Evolutionary conservation across 2,329 filamentous ascomycete genomes (phyloP).

Genomic region (Clarireedia paspali): DNA sequence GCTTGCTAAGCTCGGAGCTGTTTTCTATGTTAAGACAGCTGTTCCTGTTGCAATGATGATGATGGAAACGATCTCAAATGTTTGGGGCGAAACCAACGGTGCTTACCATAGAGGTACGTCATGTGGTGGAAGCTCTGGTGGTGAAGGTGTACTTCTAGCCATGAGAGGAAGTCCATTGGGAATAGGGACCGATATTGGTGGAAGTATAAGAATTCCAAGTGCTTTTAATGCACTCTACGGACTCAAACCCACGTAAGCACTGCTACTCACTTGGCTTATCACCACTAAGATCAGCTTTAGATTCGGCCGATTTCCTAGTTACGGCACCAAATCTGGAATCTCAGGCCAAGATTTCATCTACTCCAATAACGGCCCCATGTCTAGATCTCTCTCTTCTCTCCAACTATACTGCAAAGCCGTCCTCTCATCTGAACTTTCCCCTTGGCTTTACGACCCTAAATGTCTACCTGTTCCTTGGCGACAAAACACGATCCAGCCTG

Average conservation of each 20-base stretch:
- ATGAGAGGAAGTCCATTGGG: slow-evolving; percentile 10
- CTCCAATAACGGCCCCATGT: slow-evolving; percentile 6
- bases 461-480: slow-evolving; percentile 19
- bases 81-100: slow-evolving; percentile 28
- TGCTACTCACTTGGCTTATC: not conserved
- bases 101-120: slow-evolving; percentile 24
- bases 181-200: slow-evolving; percentile 19
- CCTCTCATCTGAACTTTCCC: slow-evolving; percentile 23
- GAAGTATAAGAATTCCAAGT: slow-evolving; percentile 33
- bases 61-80: slow-evolving; percentile 24
- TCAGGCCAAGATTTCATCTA: slow-evolving; percentile 10
- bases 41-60: slow-evolving; percentile 42
- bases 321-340: slow-evolving; percentile 5
- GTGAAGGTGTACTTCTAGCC: slow-evolving; percentile 8
- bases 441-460: slow-evolving; percentile 30
- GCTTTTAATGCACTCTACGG: slow-evolving; percentile 33
- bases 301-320: slow-evolving; percentile 10
- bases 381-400: not conserved
- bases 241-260: slow-evolving; percentile 30
- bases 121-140: slow-evolving; percentile 25
- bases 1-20: slow-evolving; percentile 35
- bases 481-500: slow-evolving; percentile 19
- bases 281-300: slow-evolving; percentile 22
- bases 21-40: slow-evolving; percentile 93
- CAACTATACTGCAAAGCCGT: slow-evolving; percentile 11